Evolutionary conservation across 2,329 filamentous ascomycete genomes (phyloP), one percentile per base, ranked within the genome.

Genomic region (Pseudocercospora pini-densiflorae): DNA sequence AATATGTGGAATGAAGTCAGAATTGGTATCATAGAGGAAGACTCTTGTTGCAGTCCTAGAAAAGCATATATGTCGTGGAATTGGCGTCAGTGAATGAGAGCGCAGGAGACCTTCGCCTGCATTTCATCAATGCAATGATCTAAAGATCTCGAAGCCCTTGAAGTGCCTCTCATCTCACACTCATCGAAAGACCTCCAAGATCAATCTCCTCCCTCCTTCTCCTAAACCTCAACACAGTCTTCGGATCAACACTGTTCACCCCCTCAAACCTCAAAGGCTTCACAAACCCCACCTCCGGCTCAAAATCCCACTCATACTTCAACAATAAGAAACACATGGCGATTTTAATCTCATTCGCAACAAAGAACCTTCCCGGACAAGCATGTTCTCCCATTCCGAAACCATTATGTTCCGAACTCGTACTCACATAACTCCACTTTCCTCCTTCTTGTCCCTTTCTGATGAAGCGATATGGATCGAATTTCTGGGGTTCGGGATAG

Each of bases 281-380:
- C 27, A 40, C 45, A 24, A 40, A 24, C 1, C 61, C 61, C 7
- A 45, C 5, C 23, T 58, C 53, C 1, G 61, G 51, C 40, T 36
- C 24, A n/a, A 76, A 63, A 43, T 72, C 66, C 55, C 74, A 71
- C 62, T 79, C 76, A 66, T 78, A 78, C 54, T 76, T 73, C 21
- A 77, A 63, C 47, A 77, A 64, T 19, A 78, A 64, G 61, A 75
- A 69, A 16, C 68, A 70, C n/a, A 79, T 57, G 1, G 72, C 66
- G 27, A 78, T 70, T 60, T 78, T 79, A 57, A 77, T 71, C 61
- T 76, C 74, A 40, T 75, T 74, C 9, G 69, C 63, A 23, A 72
- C 76, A 40, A 63, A 63, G 23, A 63, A 63, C 12, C 61, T 31
- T 21, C 61, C 61, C 5, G 77, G 76, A 55, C 77, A 76, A 16